A percentile compares a stretch with the other conserved stretches of the same genome.
phyloP scores from a whole-genome alignment of 306 rosid genomes.

The Cicer chorassanicum region DNA sequence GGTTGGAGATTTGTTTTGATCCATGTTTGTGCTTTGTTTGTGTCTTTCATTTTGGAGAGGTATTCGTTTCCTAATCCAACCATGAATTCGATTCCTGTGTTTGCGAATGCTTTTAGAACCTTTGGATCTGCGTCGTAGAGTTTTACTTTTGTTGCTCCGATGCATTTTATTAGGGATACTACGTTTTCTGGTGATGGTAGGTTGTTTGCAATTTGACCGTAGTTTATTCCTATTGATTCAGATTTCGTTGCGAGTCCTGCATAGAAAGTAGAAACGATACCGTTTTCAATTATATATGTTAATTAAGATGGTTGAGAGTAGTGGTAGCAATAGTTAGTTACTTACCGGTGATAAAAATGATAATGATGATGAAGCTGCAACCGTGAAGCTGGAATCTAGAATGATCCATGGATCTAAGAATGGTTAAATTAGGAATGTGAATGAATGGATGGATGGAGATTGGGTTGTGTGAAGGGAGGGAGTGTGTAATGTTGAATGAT shows the following conservation, averaged over 20 bases:
- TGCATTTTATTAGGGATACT: conserved; percentile 65
- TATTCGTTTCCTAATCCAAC: conserved; percentile 84
- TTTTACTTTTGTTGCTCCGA: conserved; percentile 87
- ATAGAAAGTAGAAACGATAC: not conserved
- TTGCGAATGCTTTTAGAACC: conserved; percentile 79
- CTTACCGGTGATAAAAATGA: conserved; percentile 45
- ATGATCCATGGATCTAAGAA: conserved; percentile 53
- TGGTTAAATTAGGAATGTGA: conserved; percentile 6
- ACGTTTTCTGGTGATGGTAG: conserved; percentile 73
- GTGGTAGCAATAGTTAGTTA: too few relatives aligned
- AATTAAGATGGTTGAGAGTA: not conserved
- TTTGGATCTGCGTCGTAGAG: conserved; percentile 89
- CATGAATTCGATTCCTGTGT: conserved; percentile 75
- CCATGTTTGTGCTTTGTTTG: conserved; percentile 71
- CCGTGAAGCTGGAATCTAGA: conserved; percentile 30
- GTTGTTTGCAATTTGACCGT: conserved; percentile 93
- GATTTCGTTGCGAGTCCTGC: conserved; percentile 44
- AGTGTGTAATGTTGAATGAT: conserved; percentile 1
- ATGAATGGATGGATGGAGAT: not conserved
- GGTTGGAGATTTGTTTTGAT: conserved; percentile 75
- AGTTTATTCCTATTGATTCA: conserved; percentile 77
- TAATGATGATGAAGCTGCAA: not conserved
- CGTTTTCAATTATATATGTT: not conserved
- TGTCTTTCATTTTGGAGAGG: conserved; percentile 67
- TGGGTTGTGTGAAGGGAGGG: not conserved